Conservation (phyloP, 805 yeast species). For the Tetrapisispora phaffii region DNA sequence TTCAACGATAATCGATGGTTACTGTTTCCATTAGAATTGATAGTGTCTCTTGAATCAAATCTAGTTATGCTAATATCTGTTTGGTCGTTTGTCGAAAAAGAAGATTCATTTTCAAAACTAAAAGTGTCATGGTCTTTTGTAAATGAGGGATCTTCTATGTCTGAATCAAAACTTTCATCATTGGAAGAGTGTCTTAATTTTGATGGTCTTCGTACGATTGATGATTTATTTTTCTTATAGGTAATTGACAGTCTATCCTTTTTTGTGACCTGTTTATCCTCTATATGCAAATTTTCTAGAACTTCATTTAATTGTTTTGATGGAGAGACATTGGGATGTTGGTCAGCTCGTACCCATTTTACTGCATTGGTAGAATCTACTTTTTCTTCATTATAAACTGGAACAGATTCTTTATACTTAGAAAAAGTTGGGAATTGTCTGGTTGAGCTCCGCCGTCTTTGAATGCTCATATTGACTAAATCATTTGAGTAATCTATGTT, state of each 20-base stretch:
- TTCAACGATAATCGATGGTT: constrained; percentile 45
- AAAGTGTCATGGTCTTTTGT: not conserved
- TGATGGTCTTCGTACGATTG: constrained; percentile 29
- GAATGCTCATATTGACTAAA: not conserved
- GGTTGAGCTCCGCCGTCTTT: not conserved
- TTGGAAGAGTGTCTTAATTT: constrained; percentile 26
- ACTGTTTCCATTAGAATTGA: constrained; percentile 1
- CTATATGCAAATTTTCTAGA: not conserved
- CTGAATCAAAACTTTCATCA: constrained; percentile 26
- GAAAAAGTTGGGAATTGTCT: not conserved
- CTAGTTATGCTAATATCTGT: not conserved
- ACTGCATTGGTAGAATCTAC: constrained; percentile 35
- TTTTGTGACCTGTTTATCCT: constrained; percentile 8
- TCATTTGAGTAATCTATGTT: not conserved
- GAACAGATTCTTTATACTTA: not conserved
- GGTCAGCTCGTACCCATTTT: constrained; percentile 91
- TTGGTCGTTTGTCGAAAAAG: not conserved
- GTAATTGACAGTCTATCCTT: constrained; percentile 22
- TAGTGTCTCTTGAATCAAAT: constrained; percentile 3
- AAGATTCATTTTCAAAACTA: constrained; percentile 1
- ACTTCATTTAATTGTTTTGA: constrained; percentile 50
- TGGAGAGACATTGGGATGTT: constrained; percentile 93
- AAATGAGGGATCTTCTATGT: constrained; percentile 24
- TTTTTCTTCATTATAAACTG: not conserved
- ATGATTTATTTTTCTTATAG: constrained; percentile 12